Base-by-base conservation (phyloP, 75 land plant species). In the Pinus tabuliformis region DNA sequence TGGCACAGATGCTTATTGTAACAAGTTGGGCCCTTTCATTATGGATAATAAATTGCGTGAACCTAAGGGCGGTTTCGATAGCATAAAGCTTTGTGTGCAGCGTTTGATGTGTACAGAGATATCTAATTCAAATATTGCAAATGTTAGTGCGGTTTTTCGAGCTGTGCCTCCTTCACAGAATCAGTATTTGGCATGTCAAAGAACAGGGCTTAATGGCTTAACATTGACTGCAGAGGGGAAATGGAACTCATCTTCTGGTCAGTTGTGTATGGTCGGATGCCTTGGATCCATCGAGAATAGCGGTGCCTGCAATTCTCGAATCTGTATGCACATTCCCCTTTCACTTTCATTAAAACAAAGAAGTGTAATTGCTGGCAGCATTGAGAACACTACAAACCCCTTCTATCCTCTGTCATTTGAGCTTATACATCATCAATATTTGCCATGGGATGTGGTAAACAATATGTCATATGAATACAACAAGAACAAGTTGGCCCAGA, bases 201-300 rank as follows among this genome's bases (percentile, higher is more conserved):
- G 85, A 58, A 66, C 84, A n/a, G 83, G 82, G 28, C 65, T 91
- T 18, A 74, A 72, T 56, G 83, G 72, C 26, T 78, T 77, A 74
- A 86, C 88, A n/a, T 76, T 91, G 37, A 73, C 84, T 57, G 75
- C 85, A 15, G 90, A 90, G 68, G 92, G 92, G 26, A 15, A 80
- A 3, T 90, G 90, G 90, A 76, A 77, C 18, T 73, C 83, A 14
- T 65, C 68, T 2, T 76, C 83, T 56, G 88, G 88, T 12, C 84
- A 88, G 79, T 84, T 88, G 4, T 91, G 93, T 79, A 88, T 91
- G 93, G 81, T 91, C 72, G 93, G 86, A 56, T 91, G 93, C 73
- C 75, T 82, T 56, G 82, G 83, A 14, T 56, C 18, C 15, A n/a
- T 60, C 3, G 57, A 72, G 54, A 36, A 57, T 18, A 70, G 37